Conservation (phyloP, 805 yeast species). For the Metschnikowia amazonensis region DNA sequence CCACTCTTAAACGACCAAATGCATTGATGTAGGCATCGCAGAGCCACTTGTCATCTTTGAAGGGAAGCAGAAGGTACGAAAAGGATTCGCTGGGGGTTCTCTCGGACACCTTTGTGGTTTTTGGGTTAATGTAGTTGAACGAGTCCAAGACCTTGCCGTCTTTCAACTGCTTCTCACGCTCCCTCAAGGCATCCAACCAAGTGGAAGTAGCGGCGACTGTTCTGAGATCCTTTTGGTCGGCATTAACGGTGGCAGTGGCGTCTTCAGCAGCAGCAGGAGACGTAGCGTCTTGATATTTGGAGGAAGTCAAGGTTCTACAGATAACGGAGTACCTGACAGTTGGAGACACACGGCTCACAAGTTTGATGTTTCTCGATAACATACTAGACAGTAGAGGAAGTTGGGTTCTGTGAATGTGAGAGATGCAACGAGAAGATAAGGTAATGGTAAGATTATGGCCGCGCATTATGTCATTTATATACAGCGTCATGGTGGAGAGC, state of each 20-base stretch:
- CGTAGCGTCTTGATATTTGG: slow-evolving; percentile 28
- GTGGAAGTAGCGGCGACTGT: slow-evolving; percentile 52
- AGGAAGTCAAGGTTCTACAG: slow-evolving; percentile 1
- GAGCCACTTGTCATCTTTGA: slow-evolving; percentile 76
- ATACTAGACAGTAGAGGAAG: background rate
- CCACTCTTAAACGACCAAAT: slow-evolving; percentile 86
- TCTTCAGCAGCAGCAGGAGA: slow-evolving; percentile 65
- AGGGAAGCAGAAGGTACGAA: slow-evolving; percentile 66
- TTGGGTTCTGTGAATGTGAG: background rate
- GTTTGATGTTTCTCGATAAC: background rate
- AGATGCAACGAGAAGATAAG: background rate
- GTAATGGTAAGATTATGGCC: background rate
- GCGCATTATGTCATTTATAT: slow-evolving; percentile 2
- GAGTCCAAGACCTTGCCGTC: slow-evolving; percentile 74
- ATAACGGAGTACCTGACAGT: background rate
- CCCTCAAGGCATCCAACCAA: slow-evolving; percentile 82
- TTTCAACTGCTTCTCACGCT: slow-evolving; percentile 62
- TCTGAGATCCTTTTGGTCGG: slow-evolving; percentile 56
- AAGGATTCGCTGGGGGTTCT: slow-evolving; percentile 77
- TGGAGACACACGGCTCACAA: background rate
- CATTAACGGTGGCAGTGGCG: slow-evolving; percentile 65
- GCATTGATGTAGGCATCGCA: slow-evolving; percentile 88
- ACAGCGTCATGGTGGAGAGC: background rate
- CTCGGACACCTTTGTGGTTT: slow-evolving; percentile 65
- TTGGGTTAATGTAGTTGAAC: slow-evolving; percentile 67